A percentile compares a stretch with the other conserved stretches of the same genome.
Conservation (phyloP, 2,329 filamentous ascomycete species). For the Sporothrix globosa region DNA sequence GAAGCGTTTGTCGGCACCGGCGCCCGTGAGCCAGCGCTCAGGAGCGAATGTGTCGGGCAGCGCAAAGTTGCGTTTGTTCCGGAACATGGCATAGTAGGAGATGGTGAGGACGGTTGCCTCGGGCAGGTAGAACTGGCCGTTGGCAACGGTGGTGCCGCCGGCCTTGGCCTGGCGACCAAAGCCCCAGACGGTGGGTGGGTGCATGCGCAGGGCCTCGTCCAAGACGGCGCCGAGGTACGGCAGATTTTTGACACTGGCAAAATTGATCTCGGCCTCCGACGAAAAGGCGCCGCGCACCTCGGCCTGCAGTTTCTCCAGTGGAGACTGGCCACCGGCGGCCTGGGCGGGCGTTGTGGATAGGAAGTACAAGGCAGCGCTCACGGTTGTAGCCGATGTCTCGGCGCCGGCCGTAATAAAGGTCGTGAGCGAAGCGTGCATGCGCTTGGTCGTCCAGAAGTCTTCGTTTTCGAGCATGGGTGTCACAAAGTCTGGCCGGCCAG, state of each 20-base stretch:
- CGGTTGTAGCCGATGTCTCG: conserved; percentile 55
- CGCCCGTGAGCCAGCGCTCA: conserved; percentile 49
- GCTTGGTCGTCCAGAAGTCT: conserved; percentile 17
- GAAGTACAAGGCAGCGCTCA: conserved; percentile 47
- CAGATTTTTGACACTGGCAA: conserved; percentile 39
- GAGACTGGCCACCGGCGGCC: neutral
- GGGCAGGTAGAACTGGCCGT: conserved; percentile 29
- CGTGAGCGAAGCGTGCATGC: conserved; percentile 29
- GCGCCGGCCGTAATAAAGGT: conserved; percentile 52
- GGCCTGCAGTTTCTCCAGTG: conserved; percentile 44
- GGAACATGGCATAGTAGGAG: conserved; percentile 40
- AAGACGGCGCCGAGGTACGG: conserved; percentile 45
- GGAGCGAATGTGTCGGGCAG: conserved; percentile 48
- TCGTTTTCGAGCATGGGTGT: conserved; percentile 29
- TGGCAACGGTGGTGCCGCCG: conserved; percentile 27
- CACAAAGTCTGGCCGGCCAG: conserved; percentile 34
- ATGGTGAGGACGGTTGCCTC: conserved; percentile 39
- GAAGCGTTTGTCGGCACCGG: conserved; percentile 44
- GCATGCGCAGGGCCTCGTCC: conserved; percentile 45
- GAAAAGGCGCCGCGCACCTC: conserved; percentile 51
- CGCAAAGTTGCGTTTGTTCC: conserved; percentile 50
- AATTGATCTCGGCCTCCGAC: conserved; percentile 43
- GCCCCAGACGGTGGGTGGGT: conserved; percentile 42
- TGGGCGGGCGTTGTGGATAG: conserved; percentile 40
- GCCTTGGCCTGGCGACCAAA: conserved; percentile 39